phyloP scores from a whole-genome alignment of 164 flowering plant species.

The Brasenia schreberi region DNA sequence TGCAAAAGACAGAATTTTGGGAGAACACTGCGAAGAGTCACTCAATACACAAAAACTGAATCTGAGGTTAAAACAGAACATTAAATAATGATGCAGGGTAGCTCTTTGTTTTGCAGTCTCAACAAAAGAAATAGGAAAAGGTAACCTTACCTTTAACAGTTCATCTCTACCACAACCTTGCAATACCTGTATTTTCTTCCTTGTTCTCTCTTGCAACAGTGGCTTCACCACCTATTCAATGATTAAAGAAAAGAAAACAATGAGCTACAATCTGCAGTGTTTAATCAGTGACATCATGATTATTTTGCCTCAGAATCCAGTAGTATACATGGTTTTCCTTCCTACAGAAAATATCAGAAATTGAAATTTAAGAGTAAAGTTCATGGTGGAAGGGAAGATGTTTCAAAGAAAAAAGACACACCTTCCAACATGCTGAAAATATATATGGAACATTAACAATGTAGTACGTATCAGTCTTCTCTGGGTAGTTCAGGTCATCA shows the following conservation, averaged over 20 bases:
- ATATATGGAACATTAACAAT: conserved; percentile 85
- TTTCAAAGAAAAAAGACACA: conserved; percentile 13
- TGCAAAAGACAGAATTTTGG: too few relatives aligned
- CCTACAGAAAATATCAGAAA: too few relatives aligned
- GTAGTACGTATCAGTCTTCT: conserved; percentile 93
- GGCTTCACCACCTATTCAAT: conserved; percentile 71
- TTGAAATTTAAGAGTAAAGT: too few relatives aligned
- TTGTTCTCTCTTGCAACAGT: conserved; percentile 91
- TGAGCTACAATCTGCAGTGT: background rate
- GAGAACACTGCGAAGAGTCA: too few relatives aligned
- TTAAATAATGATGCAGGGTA: background rate
- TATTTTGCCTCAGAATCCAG: too few relatives aligned
- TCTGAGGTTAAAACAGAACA: too few relatives aligned
- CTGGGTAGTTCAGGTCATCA: conserved; percentile 96
- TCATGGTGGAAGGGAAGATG: too few relatives aligned
- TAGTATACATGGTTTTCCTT: too few relatives aligned
- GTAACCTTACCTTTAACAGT: conserved; percentile 49
- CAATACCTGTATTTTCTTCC: conserved; percentile 82
- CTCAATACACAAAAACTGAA: too few relatives aligned
- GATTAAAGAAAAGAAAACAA: background rate
- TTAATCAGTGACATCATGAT: too few relatives aligned
- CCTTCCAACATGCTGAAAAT: conserved; percentile 99
- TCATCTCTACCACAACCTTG: conserved; percentile 78
- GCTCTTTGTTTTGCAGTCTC: background rate
- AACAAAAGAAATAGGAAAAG: background rate